A percentile compares a stretch with the other conserved stretches of the same genome.
phyloP scores from a whole-genome alignment of 176 grass and related monocot species.

The Dactylis glomerata region DNA sequence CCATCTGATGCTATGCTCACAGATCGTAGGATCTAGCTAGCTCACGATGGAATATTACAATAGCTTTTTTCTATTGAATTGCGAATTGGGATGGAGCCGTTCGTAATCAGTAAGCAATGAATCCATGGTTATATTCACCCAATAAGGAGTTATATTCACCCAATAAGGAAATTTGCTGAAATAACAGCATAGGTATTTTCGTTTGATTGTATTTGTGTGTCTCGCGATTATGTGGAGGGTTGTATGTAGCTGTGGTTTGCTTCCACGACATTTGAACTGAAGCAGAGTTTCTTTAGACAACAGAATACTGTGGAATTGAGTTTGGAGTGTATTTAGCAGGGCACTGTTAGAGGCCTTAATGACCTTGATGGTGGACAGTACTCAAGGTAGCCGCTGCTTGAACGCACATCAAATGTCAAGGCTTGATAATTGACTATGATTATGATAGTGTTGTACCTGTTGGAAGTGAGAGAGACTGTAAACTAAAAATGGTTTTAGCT shows the following conservation, averaged over 20 bases:
- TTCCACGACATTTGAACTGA: background rate
- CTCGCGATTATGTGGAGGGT: no score
- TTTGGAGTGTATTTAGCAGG: no score
- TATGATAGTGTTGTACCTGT: background rate
- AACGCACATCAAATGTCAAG: background rate
- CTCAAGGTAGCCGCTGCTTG: background rate
- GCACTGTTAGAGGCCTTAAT: background rate
- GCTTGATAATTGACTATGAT: background rate
- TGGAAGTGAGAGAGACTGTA: background rate
- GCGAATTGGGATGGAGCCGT: background rate
- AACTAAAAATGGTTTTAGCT: background rate
- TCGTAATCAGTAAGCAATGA: background rate
- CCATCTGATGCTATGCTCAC: no score
- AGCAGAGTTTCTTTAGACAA: background rate
- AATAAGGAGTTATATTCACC: no score
- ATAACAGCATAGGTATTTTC: background rate
- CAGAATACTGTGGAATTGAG: no score
- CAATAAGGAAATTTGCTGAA: background rate
- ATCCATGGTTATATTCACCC: background rate
- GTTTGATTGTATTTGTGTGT: background rate
- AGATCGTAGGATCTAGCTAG: constrained; percentile 25
- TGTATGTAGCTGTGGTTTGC: background rate
- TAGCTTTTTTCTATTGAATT: no score
- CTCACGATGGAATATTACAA: background rate
- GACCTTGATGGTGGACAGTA: background rate